These are phyloP conservation scores for Breviolum minutum DNA, from an alignment of 73 alveolate genomes.

Conservation along the genomic window DNA sequence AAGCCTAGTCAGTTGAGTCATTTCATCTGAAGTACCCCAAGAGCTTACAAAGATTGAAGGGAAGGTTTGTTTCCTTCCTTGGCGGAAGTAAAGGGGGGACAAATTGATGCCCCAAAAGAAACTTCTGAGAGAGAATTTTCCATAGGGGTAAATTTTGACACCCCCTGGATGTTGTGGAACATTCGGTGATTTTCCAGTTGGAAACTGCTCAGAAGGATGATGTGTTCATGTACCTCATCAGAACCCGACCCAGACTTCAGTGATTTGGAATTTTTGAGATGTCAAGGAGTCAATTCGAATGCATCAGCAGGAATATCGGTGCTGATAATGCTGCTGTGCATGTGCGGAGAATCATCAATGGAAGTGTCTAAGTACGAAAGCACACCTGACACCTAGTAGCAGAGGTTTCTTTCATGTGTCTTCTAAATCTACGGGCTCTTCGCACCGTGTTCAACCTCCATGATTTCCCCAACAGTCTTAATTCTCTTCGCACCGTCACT, in stretches of 20 bases:
- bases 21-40: not conserved
- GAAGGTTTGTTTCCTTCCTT: no score
- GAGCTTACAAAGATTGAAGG: no score
- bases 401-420: not conserved
- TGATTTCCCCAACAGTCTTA: no score
- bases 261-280: not conserved
- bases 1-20: not conserved
- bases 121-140: conserved; percentile 24
- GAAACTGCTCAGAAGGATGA: conserved; percentile 16
- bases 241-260: not conserved
- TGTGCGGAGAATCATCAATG: not conserved
- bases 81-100: not conserved
- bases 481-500: no score
- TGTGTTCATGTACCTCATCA: not conserved
- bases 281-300: not conserved
- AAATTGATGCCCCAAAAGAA: not conserved
- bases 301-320: conserved; percentile 37
- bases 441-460: no score
- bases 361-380: no score
- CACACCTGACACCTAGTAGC: not conserved
- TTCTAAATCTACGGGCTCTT: no score
- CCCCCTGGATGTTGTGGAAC: not conserved
- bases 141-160: not conserved
- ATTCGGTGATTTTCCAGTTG: conserved; percentile 23
- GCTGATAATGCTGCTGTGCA: conserved; percentile 46